Evolutionary conservation across 805 yeast species (phyloP), one percentile per base, ranked within the genome.

Genomic region (Candida ficus): DNA sequence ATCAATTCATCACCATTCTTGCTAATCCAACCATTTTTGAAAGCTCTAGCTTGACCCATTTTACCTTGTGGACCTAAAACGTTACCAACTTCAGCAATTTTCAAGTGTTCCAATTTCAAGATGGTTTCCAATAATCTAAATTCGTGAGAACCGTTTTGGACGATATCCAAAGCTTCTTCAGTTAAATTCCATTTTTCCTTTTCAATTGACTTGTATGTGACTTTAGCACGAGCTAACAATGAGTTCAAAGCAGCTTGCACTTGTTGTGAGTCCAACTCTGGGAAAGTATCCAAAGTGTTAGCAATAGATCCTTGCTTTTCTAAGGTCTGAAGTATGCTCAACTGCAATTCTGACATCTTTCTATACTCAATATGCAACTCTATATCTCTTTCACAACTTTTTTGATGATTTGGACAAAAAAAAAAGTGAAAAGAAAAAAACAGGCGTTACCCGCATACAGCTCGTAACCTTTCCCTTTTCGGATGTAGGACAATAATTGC

Each of bases 41-140:
- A 95, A 14, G 98, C 99, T 57, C 90, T 81, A 53, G 95, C 95
- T 68, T 93, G 99, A 48, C 99, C 99, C 49, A 91, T 74, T 53
- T 82, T 81, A 47, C 97, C 98, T 44, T 78, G 78, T 38, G 78
- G 68, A 42, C 97, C 97, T 66, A 91, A 70, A 49, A 82, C 75
- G 41, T 79, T 60, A 37, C 67, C 66, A 39, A 84, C 86, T 39
- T 91, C 97, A 19, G 83, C 61, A 53, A 93, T 80, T 58, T 84
- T 86, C 54, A 93, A 72, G 28, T 91, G 89, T 42, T 84, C 95
- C 37, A 90, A 64, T 35, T 82, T 70, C 53, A 78, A 74, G 41
- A 84, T 70, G 33, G 93, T 88, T 59, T 81, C 86, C 48, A 87
- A 73, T 35, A 93, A 71, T 52, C 95, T 77, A 56, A 75, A 76